phyloP scores from a whole-genome alignment of 768 basidiomycete genomes.

The Mycena rebaudengoi region DNA sequence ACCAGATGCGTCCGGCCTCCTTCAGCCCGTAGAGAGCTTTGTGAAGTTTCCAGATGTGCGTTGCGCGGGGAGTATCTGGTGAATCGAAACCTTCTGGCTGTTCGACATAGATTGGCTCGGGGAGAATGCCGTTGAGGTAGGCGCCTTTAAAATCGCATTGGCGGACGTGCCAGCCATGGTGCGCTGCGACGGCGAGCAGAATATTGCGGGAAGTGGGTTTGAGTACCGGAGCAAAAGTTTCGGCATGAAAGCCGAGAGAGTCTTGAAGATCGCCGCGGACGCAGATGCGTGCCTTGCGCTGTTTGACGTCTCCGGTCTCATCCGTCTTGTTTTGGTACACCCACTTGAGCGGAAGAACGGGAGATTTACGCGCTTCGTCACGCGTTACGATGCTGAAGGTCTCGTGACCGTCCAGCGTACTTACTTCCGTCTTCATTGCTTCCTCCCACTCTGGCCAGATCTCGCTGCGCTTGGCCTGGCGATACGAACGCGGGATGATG shows the following conservation, averaged over 20 bases:
- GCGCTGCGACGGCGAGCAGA: slow-evolving; percentile 39
- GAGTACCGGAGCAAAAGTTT: slow-evolving; percentile 40
- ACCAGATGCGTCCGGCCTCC: slow-evolving; percentile 31
- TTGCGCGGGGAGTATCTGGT: background rate
- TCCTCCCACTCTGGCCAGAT: slow-evolving; percentile 37
- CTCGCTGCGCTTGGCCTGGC: slow-evolving; percentile 30
- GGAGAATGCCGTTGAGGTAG: slow-evolving; percentile 14
- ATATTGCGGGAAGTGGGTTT: slow-evolving; percentile 28
- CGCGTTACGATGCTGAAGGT: slow-evolving; percentile 37
- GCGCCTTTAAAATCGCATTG: slow-evolving; percentile 29
- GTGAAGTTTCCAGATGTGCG: slow-evolving; percentile 22
- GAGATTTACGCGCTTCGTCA: background rate
- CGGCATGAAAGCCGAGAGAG: slow-evolving; percentile 45
- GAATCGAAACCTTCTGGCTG: slow-evolving; percentile 33
- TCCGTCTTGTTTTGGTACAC: slow-evolving; percentile 34
- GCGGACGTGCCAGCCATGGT: slow-evolving; percentile 35
- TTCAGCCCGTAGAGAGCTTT: slow-evolving; percentile 35
- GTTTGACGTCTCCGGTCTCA: background rate
- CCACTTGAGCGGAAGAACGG: slow-evolving; percentile 37
- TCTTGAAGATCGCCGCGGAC: slow-evolving; percentile 48
- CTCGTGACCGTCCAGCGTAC: slow-evolving; percentile 22
- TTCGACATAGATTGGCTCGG: slow-evolving; percentile 43
- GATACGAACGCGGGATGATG: slow-evolving; percentile 6
- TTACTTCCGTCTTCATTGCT: slow-evolving; percentile 31
- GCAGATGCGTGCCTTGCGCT: slow-evolving; percentile 38